Percentiles rank a stretch among this genome's conserved stretches.
phyloP scores from a whole-genome alignment of 805 yeast species.

The Monosporozyma aquatica region DNA sequence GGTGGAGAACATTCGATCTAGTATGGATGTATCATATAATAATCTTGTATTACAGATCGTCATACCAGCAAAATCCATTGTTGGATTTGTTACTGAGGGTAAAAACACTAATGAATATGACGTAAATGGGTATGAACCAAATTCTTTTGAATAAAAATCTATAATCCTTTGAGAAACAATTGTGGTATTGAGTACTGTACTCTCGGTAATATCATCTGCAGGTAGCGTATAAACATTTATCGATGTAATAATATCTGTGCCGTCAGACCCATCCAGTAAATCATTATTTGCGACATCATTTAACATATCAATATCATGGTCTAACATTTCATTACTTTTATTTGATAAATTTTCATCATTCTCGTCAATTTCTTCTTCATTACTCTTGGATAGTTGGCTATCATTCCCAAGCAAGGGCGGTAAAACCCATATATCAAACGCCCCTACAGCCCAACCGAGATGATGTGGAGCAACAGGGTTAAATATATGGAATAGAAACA shows the following conservation, averaged over 20 bases:
- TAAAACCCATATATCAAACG: conserved; percentile 51
- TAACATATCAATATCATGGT: conserved; percentile 15
- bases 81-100: conserved; percentile 40
- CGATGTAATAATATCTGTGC: conserved; percentile 40
- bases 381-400: conserved; percentile 31
- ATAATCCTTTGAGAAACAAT: conserved; percentile 68
- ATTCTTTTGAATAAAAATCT: conserved; percentile 76
- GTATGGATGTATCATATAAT: conserved; percentile 59
- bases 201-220: conserved; percentile 35
- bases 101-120: conserved; percentile 73
- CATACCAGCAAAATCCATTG: conserved; percentile 51
- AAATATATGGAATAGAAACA: conserved; percentile 61
- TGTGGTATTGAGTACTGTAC: conserved; percentile 60
- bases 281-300: conserved; percentile 5
- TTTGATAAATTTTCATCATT: not conserved
- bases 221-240: conserved; percentile 58
- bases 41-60: conserved; percentile 54
- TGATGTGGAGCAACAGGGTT: conserved; percentile 91
- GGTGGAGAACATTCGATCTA: conserved; percentile 68
- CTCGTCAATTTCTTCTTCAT: conserved; percentile 6
- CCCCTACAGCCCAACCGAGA: conserved; percentile 89
- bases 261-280: conserved; percentile 30
- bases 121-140: conserved; percentile 87
- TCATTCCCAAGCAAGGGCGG: conserved; percentile 20
- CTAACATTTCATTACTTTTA: not conserved